Base-by-base conservation (phyloP, 2,329 filamentous ascomycete species). In the Fusarium luffae region DNA sequence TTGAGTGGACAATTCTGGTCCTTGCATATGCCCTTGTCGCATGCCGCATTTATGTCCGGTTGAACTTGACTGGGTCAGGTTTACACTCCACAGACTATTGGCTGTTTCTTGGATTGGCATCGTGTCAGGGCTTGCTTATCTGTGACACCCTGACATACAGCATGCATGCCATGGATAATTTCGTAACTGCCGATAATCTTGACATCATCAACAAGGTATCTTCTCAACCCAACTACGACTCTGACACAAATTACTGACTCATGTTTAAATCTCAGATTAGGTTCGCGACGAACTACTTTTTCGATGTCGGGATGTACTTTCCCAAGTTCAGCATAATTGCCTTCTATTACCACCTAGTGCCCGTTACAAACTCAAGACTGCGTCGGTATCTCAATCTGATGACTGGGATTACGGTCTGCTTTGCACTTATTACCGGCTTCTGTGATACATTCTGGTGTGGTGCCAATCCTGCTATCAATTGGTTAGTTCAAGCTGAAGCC, bases 261-360 rank as follows among this genome's bases (percentile, higher is more conserved):
- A n/a, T 5, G 1, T 18, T 30, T 14, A 13, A 30, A 30, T 12
- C 5, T 2, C 14, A 61, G 59, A 44, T 60, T 4, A 37, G 59
- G 8, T 61, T 62, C 2, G 59, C 55, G 3, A 62, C 59, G 7
- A 60, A 62, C 23, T 59, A 62, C 4, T 52, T 62, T 7, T 60
- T 62, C 55, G 59, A 62, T 6, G 51, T 46, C 3, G 59, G 59
- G 27, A 62, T 62, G 10, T 62, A 62, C 44, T 60, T 62, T n/a
- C 59, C 59, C 0, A 60, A 62, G 14, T 62, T 62, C 13, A 62
- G 59, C 19, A 62, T 62, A 6, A 60, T 62, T 11, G 37, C 55
- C 3, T 62, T 62, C 7, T 62, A 62, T 5, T 44, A 34, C 5
- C 50, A 62, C 21, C 55, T 62, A 4, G 44, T 62, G 0, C 59